These are phyloP conservation scores for Penicillium silybi DNA, from an alignment of 495 filamentous ascomycete species.

Conservation along the genomic window DNA sequence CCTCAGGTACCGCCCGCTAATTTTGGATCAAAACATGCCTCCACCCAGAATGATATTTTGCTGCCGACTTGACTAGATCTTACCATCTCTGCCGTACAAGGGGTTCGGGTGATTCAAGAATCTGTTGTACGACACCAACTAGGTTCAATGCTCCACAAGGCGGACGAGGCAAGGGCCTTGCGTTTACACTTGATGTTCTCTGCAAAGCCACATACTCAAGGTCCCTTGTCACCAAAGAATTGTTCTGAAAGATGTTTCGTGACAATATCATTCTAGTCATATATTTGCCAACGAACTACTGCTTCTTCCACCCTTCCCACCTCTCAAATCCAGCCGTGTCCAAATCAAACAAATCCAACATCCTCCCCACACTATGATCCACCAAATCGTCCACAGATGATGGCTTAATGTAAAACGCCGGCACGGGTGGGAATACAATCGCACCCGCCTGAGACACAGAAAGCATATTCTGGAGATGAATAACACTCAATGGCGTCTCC, in stretches of 20 bases:
- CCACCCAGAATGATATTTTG: not conserved
- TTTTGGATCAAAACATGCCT: conserved; percentile 11
- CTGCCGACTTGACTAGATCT: not conserved
- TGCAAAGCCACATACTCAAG: not conserved
- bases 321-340: not conserved
- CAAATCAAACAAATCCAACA: conserved; percentile 28
- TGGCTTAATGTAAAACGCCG: conserved; percentile 40
- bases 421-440: conserved; percentile 41
- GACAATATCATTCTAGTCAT: too few relatives aligned
- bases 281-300: not conserved
- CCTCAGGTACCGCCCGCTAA: conserved; percentile 18
- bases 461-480: conserved; percentile 46
- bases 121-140: not conserved
- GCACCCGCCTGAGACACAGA: conserved; percentile 32
- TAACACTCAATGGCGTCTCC: conserved; percentile 44
- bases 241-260: too few relatives aligned
- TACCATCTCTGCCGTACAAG: not conserved
- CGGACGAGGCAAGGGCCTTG: not conserved
- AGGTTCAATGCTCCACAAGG: not conserved
- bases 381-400: conserved; percentile 34
- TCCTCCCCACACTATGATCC: conserved; percentile 40
- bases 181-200: not conserved
- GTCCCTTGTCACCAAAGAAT: too few relatives aligned
- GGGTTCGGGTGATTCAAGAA: not conserved
- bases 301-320: not conserved